A percentile compares a stretch with the other conserved stretches of the same genome.
These are phyloP conservation scores for Botryotinia convoluta DNA, from an alignment of 2,329 filamentous ascomycete genomes.

Conservation along the genomic window DNA sequence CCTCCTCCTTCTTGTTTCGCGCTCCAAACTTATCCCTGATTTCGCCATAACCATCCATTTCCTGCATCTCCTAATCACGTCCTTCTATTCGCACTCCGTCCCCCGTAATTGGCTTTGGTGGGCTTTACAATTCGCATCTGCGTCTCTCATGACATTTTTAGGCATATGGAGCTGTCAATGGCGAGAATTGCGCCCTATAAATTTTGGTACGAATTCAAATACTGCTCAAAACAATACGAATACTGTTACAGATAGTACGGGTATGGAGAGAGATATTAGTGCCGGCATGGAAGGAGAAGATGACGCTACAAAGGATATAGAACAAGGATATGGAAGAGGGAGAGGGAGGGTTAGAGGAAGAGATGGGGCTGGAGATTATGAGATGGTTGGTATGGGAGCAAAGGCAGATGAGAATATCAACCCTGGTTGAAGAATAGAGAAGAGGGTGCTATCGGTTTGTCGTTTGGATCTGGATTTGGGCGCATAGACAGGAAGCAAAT, in stretches of 20 bases:
- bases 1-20: conserved; percentile 77
- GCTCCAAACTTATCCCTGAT: conserved; percentile 91
- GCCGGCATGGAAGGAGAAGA: conserved; percentile 27
- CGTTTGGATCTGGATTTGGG: conserved; percentile 19
- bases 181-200: conserved; percentile 83
- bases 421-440: conserved; percentile 17
- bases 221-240: conserved; percentile 21
- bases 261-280: conserved; percentile 22
- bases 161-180: conserved; percentile 91
- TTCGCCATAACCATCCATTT: conserved; percentile 88
- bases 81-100: conserved; percentile 72
- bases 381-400: conserved; percentile 56
- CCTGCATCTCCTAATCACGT: conserved; percentile 74
- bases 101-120: conserved; percentile 87
- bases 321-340: conserved; percentile 45
- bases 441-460: conserved; percentile 1
- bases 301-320: conserved; percentile 28
- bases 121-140: conserved; percentile 61
- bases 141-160: conserved; percentile 62
- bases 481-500: conserved; percentile 24
- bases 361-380: conserved; percentile 60
- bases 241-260: conserved; percentile 25
- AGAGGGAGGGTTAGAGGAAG: conserved; percentile 52
- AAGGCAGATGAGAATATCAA: conserved; percentile 39
- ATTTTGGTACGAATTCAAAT: conserved; percentile 64